These are phyloP conservation scores for Penicillium mononematosum DNA, from an alignment of 495 filamentous ascomycete species.

Conservation along the genomic window DNA sequence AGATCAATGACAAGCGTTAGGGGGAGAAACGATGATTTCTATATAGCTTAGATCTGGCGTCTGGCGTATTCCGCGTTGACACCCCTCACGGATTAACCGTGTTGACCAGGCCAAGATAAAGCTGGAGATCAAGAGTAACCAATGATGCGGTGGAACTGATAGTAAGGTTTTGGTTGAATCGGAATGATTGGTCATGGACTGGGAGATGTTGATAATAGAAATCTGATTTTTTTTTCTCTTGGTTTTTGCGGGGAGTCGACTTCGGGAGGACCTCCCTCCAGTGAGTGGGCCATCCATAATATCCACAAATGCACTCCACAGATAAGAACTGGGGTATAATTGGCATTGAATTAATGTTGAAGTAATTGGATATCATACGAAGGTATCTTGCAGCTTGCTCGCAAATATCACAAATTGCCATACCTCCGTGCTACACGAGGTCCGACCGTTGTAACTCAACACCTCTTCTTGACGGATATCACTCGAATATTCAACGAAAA, in stretches of 20 bases:
- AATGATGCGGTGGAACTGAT: constrained; percentile 12
- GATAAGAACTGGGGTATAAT: constrained; percentile 11
- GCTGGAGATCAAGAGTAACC: constrained; percentile 19
- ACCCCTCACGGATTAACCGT: constrained; percentile 7
- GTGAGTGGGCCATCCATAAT: constrained; percentile 20
- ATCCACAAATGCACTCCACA: constrained; percentile 7
- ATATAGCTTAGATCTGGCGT: constrained; percentile 14
- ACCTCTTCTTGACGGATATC: not conserved
- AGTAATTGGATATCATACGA: not conserved
- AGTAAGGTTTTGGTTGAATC: constrained; percentile 4
- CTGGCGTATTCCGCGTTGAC: constrained; percentile 4
- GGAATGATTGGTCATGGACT: constrained; percentile 23
- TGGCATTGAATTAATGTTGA: not conserved
- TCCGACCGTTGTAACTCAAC: not conserved
- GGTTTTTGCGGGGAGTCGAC: constrained; percentile 25
- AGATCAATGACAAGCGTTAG: not conserved
- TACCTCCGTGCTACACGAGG: not conserved
- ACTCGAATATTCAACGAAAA: not conserved
- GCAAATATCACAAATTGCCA: not conserved
- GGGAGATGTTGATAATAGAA: constrained; percentile 23
- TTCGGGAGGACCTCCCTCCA: constrained; percentile 31
- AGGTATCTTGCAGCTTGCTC: not conserved
- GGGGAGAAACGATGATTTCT: constrained; percentile 11
- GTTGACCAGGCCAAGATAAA: constrained; percentile 25
- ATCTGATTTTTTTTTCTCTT: constrained; percentile 10